Conservation (phyloP, 1,284 basidiomycete species). For the Xerocomus amazonicus region DNA sequence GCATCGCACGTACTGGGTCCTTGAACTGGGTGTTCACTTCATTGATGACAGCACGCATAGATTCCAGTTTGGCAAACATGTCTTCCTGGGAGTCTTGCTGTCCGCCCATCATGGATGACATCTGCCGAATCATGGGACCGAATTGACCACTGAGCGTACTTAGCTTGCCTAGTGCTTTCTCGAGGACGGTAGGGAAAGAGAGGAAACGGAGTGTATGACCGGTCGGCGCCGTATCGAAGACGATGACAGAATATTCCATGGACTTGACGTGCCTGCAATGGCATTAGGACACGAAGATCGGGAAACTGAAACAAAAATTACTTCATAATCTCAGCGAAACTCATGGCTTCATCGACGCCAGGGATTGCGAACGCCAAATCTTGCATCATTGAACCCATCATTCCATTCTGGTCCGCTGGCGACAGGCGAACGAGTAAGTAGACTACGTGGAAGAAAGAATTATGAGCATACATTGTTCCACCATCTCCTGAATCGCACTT, state of each 20-base stretch:
- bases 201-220: constrained; percentile 98
- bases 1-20: constrained; percentile 71
- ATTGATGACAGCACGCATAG: constrained; percentile 95
- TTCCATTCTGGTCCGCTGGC: constrained; percentile 84
- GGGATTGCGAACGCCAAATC: constrained; percentile 99
- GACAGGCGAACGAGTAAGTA: constrained; percentile 2
- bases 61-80: constrained; percentile 97
- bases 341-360: constrained; percentile 99
- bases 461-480: constrained; percentile 79
- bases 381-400: constrained; percentile 99
- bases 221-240: constrained; percentile 98
- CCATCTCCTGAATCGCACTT: constrained; percentile 97
- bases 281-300: constrained; percentile 6
- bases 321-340: constrained; percentile 99
- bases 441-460: neutral
- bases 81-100: constrained; percentile 86
- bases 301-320: constrained; percentile 28
- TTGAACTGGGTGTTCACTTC: constrained; percentile 99
- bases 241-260: constrained; percentile 99
- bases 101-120: constrained; percentile 95
- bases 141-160: constrained; percentile 89
- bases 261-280: constrained; percentile 89
- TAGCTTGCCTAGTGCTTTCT: constrained; percentile 96
- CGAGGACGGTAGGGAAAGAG: constrained; percentile 95
- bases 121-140: constrained; percentile 95